Base-by-base conservation (phyloP, 768 basidiomycete species). In the Agrocybe pediades region DNA sequence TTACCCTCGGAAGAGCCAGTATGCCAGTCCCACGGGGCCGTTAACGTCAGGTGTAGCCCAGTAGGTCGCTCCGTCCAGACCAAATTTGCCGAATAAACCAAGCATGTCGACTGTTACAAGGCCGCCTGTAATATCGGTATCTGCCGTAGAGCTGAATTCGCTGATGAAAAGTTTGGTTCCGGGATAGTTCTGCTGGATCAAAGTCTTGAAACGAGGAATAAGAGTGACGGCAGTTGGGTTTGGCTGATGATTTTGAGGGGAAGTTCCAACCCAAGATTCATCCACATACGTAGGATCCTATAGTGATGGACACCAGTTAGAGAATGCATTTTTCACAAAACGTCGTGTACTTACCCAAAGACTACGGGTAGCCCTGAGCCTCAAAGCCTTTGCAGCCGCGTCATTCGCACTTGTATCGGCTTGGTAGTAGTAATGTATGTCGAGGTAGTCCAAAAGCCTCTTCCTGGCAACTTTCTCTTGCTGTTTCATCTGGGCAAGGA, bases 1-100 rank as follows among this genome's bases (percentile, higher is more conserved):
- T 49, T 59, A 81, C 79, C 81, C 81, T 70, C 81, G 68, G 68
- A 69, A 83, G 6, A 83, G 69, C 81, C 81, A 83, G 61, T 75
- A 83, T 21, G 81, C 81, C 46, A 82, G 63, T 13, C 79, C 81
- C 25, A 78, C 61, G 19, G 81, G 79, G 1, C 76, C 76, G 23
- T 68, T 63, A 62, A 77, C 74, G 55, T 75, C 74, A 6, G 78
- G 76, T 2, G 71, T 74, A 9, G 67, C 71, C 81, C 81, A 83
- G 63, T 83, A 83, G 0, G 80, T 82, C 25, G 81, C 80, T 36
- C 67, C 68, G 59, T 83, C 81, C n/a, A 81, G 61, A 9, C 69
- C 66, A 51, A 79, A 74, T 51, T 69, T 65, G 6, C 81, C 81
- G 55, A 77, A 83, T 44, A 83, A 74, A 27, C 81, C 81, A 16